A percentile compares a stretch with the other conserved stretches of the same genome.
Conservation (phyloP, 257 asterid genomes). For the Echium plantagineum region DNA sequence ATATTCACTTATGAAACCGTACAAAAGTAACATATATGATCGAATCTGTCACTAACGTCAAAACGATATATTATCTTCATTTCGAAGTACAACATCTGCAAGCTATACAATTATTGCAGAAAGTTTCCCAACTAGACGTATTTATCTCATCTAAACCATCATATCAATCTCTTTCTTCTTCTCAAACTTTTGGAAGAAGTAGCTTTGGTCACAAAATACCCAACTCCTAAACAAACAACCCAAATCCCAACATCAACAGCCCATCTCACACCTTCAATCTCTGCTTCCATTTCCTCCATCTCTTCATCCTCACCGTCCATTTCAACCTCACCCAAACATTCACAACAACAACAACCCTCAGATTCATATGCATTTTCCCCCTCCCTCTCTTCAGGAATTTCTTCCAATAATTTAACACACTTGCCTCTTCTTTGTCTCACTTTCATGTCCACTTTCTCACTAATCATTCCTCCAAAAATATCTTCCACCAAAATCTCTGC, state of each 20-base stretch:
- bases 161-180: slow-evolving; percentile 7
- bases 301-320: slow-evolving; percentile 16
- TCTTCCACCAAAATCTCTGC: slow-evolving; percentile 58
- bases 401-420: slow-evolving; percentile 39
- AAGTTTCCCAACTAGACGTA: neutral
- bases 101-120: neutral
- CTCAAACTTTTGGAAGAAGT: slow-evolving; percentile 25
- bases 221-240: slow-evolving; percentile 70
- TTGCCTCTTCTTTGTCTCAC: slow-evolving; percentile 12
- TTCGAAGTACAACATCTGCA: neutral
- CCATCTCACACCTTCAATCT: slow-evolving; percentile 37
- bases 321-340: slow-evolving; percentile 17
- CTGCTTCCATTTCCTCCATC: slow-evolving; percentile 8
- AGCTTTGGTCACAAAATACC: slow-evolving; percentile 50
- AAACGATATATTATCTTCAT: too few species aligned
- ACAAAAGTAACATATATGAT: too few species aligned
- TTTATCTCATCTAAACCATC: neutral
- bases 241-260: slow-evolving; percentile 77
- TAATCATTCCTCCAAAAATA: slow-evolving; percentile 13
- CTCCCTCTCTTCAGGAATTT: slow-evolving; percentile 67
- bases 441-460: slow-evolving; percentile 32
- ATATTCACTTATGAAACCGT: too few species aligned
- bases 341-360: slow-evolving; percentile 33
- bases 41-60: too few species aligned
- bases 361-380: slow-evolving; percentile 22